Evolutionary conservation across 2,329 filamentous ascomycete genomes (phyloP).

Genomic region (Achaetomium macrosporum): DNA sequence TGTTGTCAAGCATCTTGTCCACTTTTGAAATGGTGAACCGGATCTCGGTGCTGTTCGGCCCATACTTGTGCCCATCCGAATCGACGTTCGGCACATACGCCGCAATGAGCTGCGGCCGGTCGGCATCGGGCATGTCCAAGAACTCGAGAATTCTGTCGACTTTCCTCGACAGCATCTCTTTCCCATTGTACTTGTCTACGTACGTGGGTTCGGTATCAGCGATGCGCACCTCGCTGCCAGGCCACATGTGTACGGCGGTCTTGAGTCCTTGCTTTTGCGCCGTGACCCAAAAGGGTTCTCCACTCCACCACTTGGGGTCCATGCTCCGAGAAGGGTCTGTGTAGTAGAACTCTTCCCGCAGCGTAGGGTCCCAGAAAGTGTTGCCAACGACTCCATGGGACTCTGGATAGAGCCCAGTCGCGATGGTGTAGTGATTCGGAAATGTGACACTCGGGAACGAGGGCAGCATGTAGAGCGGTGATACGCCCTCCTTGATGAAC

Average conservation of each 20-base stretch:
- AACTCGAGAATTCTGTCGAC: conserved; percentile 74
- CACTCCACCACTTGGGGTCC: conserved; percentile 88
- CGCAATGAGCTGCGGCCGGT: conserved; percentile 85
- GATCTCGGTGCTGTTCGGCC: conserved; percentile 93
- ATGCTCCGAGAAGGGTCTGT: conserved; percentile 71
- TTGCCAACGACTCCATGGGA: conserved; percentile 91
- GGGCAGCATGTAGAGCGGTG: conserved; percentile 85
- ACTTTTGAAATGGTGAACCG: conserved; percentile 68
- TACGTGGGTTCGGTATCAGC: conserved; percentile 68
- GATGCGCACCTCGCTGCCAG: conserved; percentile 86
- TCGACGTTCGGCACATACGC: conserved; percentile 95
- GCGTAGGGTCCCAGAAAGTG: conserved; percentile 80
- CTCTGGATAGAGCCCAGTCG: conserved; percentile 88
- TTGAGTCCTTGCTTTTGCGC: conserved; percentile 76
- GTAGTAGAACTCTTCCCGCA: conserved; percentile 80
- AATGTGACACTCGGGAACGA: conserved; percentile 97
- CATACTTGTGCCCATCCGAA: conserved; percentile 76
- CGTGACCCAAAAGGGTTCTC: conserved; percentile 89
- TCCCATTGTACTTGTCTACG: conserved; percentile 77
- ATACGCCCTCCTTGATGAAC: conserved; percentile 77
- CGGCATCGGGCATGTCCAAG: conserved; percentile 72
- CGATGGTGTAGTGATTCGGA: conserved; percentile 90
- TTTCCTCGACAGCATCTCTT: conserved; percentile 69
- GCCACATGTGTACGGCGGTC: conserved; percentile 96
- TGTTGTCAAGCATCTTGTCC: conserved; percentile 71